Conservation (phyloP, 306 rosid species). For the Ceratonia siliqua region DNA sequence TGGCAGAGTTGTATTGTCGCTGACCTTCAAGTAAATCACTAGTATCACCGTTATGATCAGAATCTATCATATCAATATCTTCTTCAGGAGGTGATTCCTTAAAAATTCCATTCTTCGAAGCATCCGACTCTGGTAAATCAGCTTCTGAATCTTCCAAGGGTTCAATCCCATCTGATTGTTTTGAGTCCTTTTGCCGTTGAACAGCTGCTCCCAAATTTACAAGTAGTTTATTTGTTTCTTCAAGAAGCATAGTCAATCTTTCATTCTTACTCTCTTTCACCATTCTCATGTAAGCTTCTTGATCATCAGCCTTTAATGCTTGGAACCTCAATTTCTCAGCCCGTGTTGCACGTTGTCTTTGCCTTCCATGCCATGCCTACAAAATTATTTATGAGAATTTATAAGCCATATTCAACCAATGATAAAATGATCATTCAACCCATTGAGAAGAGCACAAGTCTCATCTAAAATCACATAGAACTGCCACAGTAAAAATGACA, state of each 20-base stretch:
- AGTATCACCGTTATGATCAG: conserved; percentile 73
- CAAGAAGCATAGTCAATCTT: conserved; percentile 85
- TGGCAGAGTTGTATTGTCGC: conserved; percentile 95
- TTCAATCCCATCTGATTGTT: conserved; percentile 76
- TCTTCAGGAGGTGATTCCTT: conserved; percentile 70
- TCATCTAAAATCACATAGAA: conserved; percentile 6
- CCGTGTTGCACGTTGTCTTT: conserved; percentile 92
- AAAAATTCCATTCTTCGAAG: conserved; percentile 63
- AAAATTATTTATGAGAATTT: conserved; percentile 27
- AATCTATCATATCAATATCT: conserved; percentile 67
- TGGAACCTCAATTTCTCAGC: conserved; percentile 98
- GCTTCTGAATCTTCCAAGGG: conserved; percentile 78
- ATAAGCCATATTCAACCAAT: conserved; percentile 28
- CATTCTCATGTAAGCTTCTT: conserved; percentile 99
- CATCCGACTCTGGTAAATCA: conserved; percentile 73
- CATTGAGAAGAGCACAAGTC: conserved; percentile 11
- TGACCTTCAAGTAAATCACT: conserved; percentile 98
- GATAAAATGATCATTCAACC: conserved; percentile 20
- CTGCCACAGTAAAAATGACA: conserved; percentile 12
- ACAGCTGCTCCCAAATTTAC: conserved; percentile 99
- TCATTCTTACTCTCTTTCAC: conserved; percentile 99
- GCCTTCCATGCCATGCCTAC: conserved; percentile 99
- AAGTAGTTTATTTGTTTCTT: conserved; percentile 96
- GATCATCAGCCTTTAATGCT: conserved; percentile 98
- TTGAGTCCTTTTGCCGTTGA: conserved; percentile 93